phyloP scores from a whole-genome alignment of 768 basidiomycete species.

The Agaricus subrufescens region DNA sequence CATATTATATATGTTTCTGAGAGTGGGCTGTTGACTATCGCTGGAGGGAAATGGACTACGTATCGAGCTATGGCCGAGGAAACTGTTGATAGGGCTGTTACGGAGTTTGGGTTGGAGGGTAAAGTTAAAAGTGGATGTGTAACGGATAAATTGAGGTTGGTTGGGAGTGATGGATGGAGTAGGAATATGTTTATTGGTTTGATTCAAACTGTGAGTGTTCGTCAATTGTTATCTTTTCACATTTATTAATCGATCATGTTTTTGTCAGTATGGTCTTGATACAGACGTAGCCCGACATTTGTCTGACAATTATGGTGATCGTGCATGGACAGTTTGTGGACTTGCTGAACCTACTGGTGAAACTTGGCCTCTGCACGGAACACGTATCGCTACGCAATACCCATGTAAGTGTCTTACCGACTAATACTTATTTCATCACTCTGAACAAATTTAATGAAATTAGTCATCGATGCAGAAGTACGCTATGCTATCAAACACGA shows the following conservation, averaged over 20 bases:
- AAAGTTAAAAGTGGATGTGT: conserved; percentile 59
- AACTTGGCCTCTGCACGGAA: conserved; percentile 85
- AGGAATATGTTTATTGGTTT: conserved; percentile 96
- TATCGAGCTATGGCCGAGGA: conserved; percentile 96
- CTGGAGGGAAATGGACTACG: conserved; percentile 99
- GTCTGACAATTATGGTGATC: conserved; percentile 92
- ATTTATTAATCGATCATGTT: neutral
- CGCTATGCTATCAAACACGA: conserved; percentile 85
- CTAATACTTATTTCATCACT: neutral
- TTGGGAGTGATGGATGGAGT: conserved; percentile 93
- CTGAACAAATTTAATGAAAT: neutral
- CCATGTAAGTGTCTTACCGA: conserved; percentile 51
- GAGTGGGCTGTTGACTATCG: conserved; percentile 86
- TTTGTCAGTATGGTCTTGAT: conserved; percentile 73
- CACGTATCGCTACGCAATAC: conserved; percentile 64
- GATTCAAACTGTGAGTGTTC: conserved; percentile 65
- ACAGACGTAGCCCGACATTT: conserved; percentile 92
- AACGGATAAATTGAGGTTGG: conserved; percentile 75
- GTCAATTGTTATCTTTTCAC: conserved; percentile 19
- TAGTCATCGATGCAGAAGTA: conserved; percentile 90
- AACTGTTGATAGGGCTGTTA: conserved; percentile 83
- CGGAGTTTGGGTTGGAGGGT: conserved; percentile 63
- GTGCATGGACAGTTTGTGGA: conserved; percentile 90
- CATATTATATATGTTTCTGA: conserved; percentile 86
- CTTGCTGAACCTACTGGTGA: conserved; percentile 74